Base-by-base conservation (phyloP, 1,284 basidiomycete genomes). In the Takashimella tepidaria region DNA sequence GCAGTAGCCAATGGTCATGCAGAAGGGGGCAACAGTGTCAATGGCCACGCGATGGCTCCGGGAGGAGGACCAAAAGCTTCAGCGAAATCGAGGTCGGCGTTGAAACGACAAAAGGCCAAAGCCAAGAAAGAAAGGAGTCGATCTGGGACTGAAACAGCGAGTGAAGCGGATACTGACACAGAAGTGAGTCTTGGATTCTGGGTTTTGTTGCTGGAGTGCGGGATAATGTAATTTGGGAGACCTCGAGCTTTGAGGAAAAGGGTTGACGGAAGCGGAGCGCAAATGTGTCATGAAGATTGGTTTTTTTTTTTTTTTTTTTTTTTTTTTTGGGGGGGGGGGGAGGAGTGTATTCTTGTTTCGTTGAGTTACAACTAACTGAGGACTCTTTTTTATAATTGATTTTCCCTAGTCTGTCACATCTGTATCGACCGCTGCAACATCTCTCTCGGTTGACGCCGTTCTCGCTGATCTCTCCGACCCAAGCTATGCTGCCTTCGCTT, bases 21-120 rank as follows among this genome's bases (percentile, higher is more conserved):
- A 1, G 47, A 49, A 23, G 42, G 51, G 13, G 45, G 50, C 16
- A 71, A 72, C 22, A 65, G 62, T 2, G 55, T 61, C 50, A 26
- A 23, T 20, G 51, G 46, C 4, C 52, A 60, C 16, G 54, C 52
- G 6, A 27, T 24, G 27, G 46, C 31, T 16, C 31, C 31, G 31
- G 31, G 10, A 8, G 31, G 31, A 8, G 31, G 31, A 16, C 66
- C 66, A 53, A 59, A 60, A 4, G 68, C 68, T 6, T 51, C 60
- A 10, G 65, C 57, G 20, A 74, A 72, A 53, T 70, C 68, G 19
- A 60, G 72, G 40, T 67, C 63, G 13, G 70, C 72, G 19, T 57
- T 73, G 22, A 74, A 71, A 52, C 61, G 73, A 48, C 58, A 70
- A 25, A 76, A 74, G 66, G 69, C 69, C 11, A 76, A 73, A 58